Evolutionary conservation across 2,329 filamentous ascomycete species (phyloP).

Genomic region (Colletotrichum magnum): DNA sequence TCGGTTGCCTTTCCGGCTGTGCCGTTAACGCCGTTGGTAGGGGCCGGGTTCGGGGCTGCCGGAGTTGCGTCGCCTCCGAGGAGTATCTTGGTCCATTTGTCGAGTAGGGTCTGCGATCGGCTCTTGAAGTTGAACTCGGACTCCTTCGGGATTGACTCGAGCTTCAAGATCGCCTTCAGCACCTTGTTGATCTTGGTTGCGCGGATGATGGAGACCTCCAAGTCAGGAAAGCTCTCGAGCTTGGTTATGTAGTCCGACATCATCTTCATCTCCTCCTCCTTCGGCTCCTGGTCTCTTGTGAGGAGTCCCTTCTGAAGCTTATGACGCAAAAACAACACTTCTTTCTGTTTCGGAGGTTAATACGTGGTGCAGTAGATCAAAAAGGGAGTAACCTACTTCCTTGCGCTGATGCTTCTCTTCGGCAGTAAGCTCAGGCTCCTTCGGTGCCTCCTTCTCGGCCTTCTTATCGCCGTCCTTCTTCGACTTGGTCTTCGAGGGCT

Average conservation of each 20-base stretch:
- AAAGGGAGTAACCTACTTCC: constrained; percentile 59
- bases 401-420: constrained; percentile 73
- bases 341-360: constrained; percentile 67
- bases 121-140: constrained; percentile 91
- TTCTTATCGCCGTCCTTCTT: constrained; percentile 70
- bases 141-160: constrained; percentile 87
- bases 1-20: constrained; percentile 55
- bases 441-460: constrained; percentile 65
- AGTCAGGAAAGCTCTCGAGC: constrained; percentile 82
- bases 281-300: constrained; percentile 85
- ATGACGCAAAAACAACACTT: constrained; percentile 94
- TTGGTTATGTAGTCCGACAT: constrained; percentile 86
- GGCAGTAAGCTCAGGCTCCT: constrained; percentile 70
- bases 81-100: constrained; percentile 91
- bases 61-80: constrained; percentile 66
- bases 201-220: constrained; percentile 91
- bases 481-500: constrained; percentile 68
- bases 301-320: constrained; percentile 96
- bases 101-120: constrained; percentile 83
- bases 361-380: not conserved
- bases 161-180: constrained; percentile 91
- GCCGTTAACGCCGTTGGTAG: constrained; percentile 66
- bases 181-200: constrained; percentile 99
- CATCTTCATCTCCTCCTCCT: constrained; percentile 84
- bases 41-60: constrained; percentile 46